Conservation (phyloP, 768 basidiomycete genomes). For the Crepidotus variabilis region DNA sequence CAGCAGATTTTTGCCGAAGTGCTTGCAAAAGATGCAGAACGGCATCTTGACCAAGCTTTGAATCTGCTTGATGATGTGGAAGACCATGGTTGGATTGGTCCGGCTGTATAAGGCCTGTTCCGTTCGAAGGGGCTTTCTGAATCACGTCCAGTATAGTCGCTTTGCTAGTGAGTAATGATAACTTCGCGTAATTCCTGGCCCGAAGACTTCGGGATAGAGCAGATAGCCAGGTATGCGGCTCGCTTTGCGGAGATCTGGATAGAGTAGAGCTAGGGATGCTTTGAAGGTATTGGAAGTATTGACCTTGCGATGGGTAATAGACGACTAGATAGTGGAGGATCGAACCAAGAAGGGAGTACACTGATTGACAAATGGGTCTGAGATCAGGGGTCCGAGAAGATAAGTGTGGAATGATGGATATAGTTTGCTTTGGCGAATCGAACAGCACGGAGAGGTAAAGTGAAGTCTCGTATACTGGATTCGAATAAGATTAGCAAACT, state of each 20-base stretch:
- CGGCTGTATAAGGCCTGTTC: neutral
- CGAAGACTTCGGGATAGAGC: slow-evolving; percentile 50
- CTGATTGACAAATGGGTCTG: slow-evolving; percentile 17
- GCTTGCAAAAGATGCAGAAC: slow-evolving; percentile 39
- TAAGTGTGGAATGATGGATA: slow-evolving; percentile 58
- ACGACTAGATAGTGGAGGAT: slow-evolving; percentile 56
- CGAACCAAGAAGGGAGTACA: slow-evolving; percentile 38
- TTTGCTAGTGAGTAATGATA: slow-evolving; percentile 41
- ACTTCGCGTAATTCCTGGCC: slow-evolving; percentile 47
- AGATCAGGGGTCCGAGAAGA: slow-evolving; percentile 44
- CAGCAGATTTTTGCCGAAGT: slow-evolving; percentile 47
- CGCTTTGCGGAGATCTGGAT: slow-evolving; percentile 23
- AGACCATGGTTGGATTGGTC: neutral
- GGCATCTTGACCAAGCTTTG: slow-evolving; percentile 32
- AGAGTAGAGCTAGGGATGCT: slow-evolving; percentile 39
- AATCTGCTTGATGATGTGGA: neutral
- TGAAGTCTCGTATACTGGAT: slow-evolving; percentile 70
- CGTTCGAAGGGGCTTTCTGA: slow-evolving; percentile 4
- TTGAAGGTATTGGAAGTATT: slow-evolving; percentile 44
- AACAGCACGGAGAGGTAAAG: slow-evolving; percentile 63
- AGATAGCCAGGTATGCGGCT: slow-evolving; percentile 46
- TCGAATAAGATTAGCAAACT: neutral
- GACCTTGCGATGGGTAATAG: slow-evolving; percentile 61
- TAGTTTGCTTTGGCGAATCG: slow-evolving; percentile 55
- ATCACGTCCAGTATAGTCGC: slow-evolving; percentile 19